Percentiles rank a stretch among this genome's conserved stretches.
Conservation (phyloP, 106 monocot genomes). For the Iris macrosiphon region DNA sequence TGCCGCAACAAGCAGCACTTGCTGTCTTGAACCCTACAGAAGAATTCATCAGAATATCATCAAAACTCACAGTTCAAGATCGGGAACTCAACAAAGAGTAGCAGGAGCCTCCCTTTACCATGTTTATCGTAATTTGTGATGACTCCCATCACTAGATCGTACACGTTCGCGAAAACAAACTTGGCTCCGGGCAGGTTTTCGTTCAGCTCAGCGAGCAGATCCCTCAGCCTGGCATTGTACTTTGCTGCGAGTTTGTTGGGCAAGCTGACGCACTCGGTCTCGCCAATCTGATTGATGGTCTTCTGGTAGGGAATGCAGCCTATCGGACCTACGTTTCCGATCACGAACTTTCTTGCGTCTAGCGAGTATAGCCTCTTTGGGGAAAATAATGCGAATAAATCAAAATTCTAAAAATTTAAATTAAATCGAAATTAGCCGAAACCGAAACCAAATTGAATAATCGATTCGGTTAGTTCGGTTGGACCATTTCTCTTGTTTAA, state of each 20-base stretch:
- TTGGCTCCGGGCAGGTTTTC: slow-evolving; percentile 59
- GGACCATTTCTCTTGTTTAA: no score
- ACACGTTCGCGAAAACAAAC: slow-evolving; percentile 78
- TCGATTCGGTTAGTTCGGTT: no score
- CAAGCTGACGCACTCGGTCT: slow-evolving; percentile 47
- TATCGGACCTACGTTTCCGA: slow-evolving; percentile 74
- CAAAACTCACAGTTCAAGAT: no score
- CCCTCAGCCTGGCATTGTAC: slow-evolving; percentile 53
- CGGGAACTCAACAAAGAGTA: no score
- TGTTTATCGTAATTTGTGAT: slow-evolving; percentile 53
- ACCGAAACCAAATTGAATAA: no score
- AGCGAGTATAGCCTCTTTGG: slow-evolving; percentile 64
- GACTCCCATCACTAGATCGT: slow-evolving; percentile 68
- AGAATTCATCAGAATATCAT: not conserved
- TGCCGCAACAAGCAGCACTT: slow-evolving; percentile 63
- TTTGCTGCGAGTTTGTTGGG: slow-evolving; percentile 60
- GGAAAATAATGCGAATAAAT: no score
- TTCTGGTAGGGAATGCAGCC: slow-evolving; percentile 97
- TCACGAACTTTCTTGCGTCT: slow-evolving; percentile 75
- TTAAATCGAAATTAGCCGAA: no score
- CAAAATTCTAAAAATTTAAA: no score
- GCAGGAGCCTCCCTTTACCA: slow-evolving; percentile 25
- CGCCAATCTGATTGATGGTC: slow-evolving; percentile 41
- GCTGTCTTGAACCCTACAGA: slow-evolving; percentile 59
- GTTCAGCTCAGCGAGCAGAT: slow-evolving; percentile 51